A percentile compares a stretch with the other conserved stretches of the same genome.
phyloP scores from a whole-genome alignment of 371 early-diverging fungal genomes.

The Syncephalastrum sp. region DNA sequence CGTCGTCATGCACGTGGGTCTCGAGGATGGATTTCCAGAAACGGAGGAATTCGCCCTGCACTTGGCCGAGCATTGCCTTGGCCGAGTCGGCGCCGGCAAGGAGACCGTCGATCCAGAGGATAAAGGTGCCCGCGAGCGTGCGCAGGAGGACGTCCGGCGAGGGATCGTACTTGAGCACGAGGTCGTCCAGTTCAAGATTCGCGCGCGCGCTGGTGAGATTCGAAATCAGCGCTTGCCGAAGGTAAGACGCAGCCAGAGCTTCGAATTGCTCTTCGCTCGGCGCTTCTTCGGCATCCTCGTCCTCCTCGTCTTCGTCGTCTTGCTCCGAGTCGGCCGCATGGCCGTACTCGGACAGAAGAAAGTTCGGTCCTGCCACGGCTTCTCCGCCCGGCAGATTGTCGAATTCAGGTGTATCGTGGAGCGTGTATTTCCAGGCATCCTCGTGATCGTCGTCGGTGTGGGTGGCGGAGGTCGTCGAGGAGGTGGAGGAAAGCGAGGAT shows the following conservation, averaged over 20 bases:
- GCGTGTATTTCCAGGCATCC: constrained; percentile 9
- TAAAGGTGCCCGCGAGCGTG: constrained; percentile 40
- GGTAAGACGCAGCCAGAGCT: constrained; percentile 45
- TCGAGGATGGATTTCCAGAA: constrained; percentile 47
- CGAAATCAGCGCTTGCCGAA: constrained; percentile 55
- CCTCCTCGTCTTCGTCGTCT: constrained; percentile 19
- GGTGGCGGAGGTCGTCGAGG: background rate
- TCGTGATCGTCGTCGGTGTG: constrained; percentile 11
- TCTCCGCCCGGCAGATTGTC: constrained; percentile 6
- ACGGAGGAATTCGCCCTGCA: constrained; percentile 28
- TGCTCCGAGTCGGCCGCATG: background rate
- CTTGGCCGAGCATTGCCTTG: constrained; percentile 16
- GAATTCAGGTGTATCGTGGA: background rate
- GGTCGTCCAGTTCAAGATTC: constrained; percentile 56
- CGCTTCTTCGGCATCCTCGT: constrained; percentile 15
- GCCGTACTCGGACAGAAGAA: constrained; percentile 4
- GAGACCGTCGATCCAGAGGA: constrained; percentile 31
- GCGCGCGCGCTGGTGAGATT: constrained; percentile 56
- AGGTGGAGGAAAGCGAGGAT: background rate
- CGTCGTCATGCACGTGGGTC: constrained; percentile 27
- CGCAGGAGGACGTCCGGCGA: constrained; percentile 32
- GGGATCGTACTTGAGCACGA: constrained; percentile 59
- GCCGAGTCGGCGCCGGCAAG: constrained; percentile 9
- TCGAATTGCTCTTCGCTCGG: constrained; percentile 42
- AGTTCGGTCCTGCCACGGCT: constrained; percentile 6